Conservation (phyloP, 768 basidiomycete species). For the Kwoniella dendrophila region DNA sequence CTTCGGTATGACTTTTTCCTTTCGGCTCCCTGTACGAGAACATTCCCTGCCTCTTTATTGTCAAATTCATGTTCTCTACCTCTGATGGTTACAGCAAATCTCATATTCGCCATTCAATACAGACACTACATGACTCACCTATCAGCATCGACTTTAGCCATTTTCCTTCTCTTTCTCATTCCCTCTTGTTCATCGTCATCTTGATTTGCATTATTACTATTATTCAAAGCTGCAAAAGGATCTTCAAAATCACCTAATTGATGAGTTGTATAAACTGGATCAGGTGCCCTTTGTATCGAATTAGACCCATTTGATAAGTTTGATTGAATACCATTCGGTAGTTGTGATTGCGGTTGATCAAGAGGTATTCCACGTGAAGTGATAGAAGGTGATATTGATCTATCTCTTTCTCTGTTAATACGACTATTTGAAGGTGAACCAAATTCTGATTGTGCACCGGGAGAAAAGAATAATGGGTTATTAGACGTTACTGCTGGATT, state of each 20-base stretch:
- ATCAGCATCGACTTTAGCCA: constrained; percentile 71
- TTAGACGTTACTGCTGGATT: neutral
- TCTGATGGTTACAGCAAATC: neutral
- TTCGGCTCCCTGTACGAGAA: too few relatives aligned
- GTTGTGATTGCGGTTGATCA: neutral
- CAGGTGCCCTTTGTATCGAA: neutral
- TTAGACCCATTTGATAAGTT: too few relatives aligned
- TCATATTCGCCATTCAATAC: neutral
- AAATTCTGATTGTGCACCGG: constrained; percentile 9
- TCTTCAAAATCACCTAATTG: constrained; percentile 20
- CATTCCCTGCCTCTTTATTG: too few relatives aligned
- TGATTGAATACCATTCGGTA: neutral
- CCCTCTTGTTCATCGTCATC: constrained; percentile 50
- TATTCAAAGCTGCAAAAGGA: constrained; percentile 13
- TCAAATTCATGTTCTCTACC: too few relatives aligned
- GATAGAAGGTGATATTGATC: neutral
- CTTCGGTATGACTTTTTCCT: too few relatives aligned
- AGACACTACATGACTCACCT: constrained; percentile 41
- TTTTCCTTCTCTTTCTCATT: constrained; percentile 60
- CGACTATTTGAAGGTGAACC: constrained; percentile 1
- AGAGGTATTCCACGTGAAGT: neutral
- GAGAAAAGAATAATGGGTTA: constrained; percentile 26
- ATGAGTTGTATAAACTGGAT: constrained; percentile 3
- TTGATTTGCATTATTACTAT: neutral
- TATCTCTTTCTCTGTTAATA: neutral